Percentiles rank a stretch among this genome's conserved stretches.
Evolutionary conservation across 164 flowering plant species (phyloP).

Genomic region (Saururus chinensis): DNA sequence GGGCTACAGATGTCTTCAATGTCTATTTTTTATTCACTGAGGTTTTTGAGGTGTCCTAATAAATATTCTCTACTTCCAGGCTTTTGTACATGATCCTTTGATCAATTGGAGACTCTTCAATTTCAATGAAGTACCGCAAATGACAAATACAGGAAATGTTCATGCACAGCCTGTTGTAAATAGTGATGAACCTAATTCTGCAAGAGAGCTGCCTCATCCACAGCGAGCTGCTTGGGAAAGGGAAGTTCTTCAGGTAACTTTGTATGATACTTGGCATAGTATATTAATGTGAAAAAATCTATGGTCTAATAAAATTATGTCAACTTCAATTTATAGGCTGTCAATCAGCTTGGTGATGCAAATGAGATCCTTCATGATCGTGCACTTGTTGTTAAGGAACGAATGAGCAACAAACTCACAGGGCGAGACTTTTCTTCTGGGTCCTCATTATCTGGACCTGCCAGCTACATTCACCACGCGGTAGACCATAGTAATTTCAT

Average conservation of each 20-base stretch:
- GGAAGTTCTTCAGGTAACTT: slow-evolving; percentile 83
- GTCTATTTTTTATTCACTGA: not conserved
- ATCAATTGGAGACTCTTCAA: slow-evolving; percentile 98
- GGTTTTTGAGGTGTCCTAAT: not conserved
- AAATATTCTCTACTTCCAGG: slow-evolving; percentile 39
- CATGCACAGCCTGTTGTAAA: slow-evolving; percentile 56
- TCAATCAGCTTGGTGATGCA: slow-evolving; percentile 94
- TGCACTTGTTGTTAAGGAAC: slow-evolving; percentile 93
- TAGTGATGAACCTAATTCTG: slow-evolving; percentile 58
- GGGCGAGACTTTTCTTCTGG: slow-evolving; percentile 80
- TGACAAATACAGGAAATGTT: slow-evolving; percentile 43
- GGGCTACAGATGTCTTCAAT: too few relatives aligned
- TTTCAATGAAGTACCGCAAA: slow-evolving; percentile 89
- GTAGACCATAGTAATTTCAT: slow-evolving; percentile 52
- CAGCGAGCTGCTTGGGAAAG: slow-evolving; percentile 83
- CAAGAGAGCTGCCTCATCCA: slow-evolving; percentile 68
- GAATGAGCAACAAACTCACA: slow-evolving; percentile 96
- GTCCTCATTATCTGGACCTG: slow-evolving; percentile 26
- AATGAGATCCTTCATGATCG: slow-evolving; percentile 93
- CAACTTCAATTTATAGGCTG: slow-evolving; percentile 47
- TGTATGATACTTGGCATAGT: not conserved
- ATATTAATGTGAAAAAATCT: not conserved
- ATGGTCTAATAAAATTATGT: not conserved
- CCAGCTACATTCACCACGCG: slow-evolving; percentile 42
- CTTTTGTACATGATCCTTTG: slow-evolving; percentile 98